Evolutionary conservation across 2,329 filamentous ascomycete species (phyloP).

Genomic region (Exophiala xenobiotica): DNA sequence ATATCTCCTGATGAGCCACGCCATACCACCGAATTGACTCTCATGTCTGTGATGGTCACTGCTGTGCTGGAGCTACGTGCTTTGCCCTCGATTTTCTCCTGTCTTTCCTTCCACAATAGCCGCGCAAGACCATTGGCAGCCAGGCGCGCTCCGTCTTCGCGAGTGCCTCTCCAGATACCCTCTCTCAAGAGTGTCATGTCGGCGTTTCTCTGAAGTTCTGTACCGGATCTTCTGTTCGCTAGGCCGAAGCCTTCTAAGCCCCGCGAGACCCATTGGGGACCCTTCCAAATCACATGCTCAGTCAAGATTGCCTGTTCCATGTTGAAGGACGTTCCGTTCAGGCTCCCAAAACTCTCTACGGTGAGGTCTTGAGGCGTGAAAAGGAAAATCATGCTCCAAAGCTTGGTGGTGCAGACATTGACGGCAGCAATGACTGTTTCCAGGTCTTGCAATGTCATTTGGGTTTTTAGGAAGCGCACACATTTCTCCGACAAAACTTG

Average conservation of each 20-base stretch:
- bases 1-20: conserved; percentile 6
- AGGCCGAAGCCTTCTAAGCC: conserved; percentile 3
- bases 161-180: conserved; percentile 15
- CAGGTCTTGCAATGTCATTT: conserved; percentile 12
- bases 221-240: background rate
- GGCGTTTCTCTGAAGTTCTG: background rate
- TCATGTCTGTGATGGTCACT: background rate
- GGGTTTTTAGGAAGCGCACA: conserved; percentile 8
- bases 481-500: conserved; percentile 8
- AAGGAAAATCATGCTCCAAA: conserved; percentile 18
- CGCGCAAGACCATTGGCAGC: conserved; percentile 20
- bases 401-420: conserved; percentile 9
- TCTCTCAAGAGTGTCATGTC: conserved; percentile 7
- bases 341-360: conserved; percentile 13
- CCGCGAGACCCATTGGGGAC: conserved; percentile 14
- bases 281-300: conserved; percentile 20
- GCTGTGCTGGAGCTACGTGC: background rate
- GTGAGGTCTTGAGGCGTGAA: conserved; percentile 16
- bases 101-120: conserved; percentile 18
- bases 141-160: conserved; percentile 12
- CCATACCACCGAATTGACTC: background rate
- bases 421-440: conserved; percentile 16
- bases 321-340: conserved; percentile 17
- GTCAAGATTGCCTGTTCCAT: conserved; percentile 16
- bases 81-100: conserved; percentile 9